Evolutionary conservation across 1,284 basidiomycete genomes (phyloP).

Genomic region (Lentinula novae-zelandiae): DNA sequence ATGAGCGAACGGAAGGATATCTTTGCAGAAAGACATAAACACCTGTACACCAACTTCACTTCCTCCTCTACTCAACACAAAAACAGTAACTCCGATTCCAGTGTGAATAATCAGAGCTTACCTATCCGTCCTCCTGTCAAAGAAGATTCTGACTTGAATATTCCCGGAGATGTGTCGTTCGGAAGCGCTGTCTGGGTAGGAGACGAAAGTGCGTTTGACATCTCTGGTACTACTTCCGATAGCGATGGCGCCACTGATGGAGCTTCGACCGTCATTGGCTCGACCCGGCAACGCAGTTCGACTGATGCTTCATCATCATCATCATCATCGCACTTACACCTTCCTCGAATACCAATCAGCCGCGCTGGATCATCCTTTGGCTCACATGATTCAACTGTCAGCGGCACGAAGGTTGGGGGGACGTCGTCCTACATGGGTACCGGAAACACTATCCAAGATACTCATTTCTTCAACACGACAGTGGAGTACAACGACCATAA

Average conservation of each 20-base stretch:
- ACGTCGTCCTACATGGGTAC: slow-evolving; percentile 31
- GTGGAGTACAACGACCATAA: slow-evolving; percentile 78
- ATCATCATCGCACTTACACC: slow-evolving; percentile 34
- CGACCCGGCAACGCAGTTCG: slow-evolving; percentile 53
- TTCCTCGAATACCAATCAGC: slow-evolving; percentile 7
- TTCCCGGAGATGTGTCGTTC: neutral
- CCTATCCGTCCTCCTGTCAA: neutral
- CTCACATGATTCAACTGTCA: slow-evolving; percentile 13
- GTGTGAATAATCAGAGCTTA: neutral
- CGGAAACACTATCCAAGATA: slow-evolving; percentile 67
- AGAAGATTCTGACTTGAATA: neutral
- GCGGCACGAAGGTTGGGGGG: neutral
- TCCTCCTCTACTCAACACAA: slow-evolving; percentile 17
- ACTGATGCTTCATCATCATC: slow-evolving; percentile 71
- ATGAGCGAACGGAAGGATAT: slow-evolving; percentile 89
- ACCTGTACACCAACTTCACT: slow-evolving; percentile 21
- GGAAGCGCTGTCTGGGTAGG: slow-evolving; percentile 79
- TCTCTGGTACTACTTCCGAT: slow-evolving; percentile 28
- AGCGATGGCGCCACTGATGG: slow-evolving; percentile 24
- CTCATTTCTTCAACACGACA: slow-evolving; percentile 87
- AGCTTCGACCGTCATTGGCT: slow-evolving; percentile 33
- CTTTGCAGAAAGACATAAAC: slow-evolving; percentile 78
- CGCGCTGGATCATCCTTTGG: slow-evolving; percentile 5
- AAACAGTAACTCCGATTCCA: neutral
- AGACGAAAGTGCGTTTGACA: slow-evolving; percentile 57